phyloP scores from a whole-genome alignment of 176 grass and related monocot genomes.

The Ananas comosus region DNA sequence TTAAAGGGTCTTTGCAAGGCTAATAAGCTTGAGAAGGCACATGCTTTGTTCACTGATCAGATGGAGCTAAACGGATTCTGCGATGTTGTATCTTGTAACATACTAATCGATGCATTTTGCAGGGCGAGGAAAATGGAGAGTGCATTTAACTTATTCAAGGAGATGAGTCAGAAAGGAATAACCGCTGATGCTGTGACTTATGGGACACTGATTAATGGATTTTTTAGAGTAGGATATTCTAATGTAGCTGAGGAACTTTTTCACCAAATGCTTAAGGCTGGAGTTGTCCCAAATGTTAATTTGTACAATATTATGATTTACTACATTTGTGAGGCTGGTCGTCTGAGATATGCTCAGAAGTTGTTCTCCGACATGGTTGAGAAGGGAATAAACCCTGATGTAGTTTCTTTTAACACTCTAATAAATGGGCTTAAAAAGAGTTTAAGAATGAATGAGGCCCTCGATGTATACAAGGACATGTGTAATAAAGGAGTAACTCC shows the following conservation, averaged over 20 bases:
- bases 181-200: slow-evolving; percentile 54
- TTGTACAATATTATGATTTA: slow-evolving; percentile 63
- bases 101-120: slow-evolving; percentile 69
- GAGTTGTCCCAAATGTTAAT: slow-evolving; percentile 49
- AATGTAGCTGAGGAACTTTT: slow-evolving; percentile 55
- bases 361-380: slow-evolving; percentile 47
- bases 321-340: slow-evolving; percentile 43
- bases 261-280: slow-evolving; percentile 48
- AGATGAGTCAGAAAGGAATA: slow-evolving; percentile 69
- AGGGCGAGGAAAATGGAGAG: slow-evolving; percentile 42
- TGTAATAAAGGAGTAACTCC: slow-evolving; percentile 34
- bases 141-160: slow-evolving; percentile 55
- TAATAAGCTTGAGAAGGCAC: slow-evolving; percentile 51
- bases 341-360: slow-evolving; percentile 39
- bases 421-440: slow-evolving; percentile 33
- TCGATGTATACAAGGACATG: slow-evolving; percentile 55
- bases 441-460: slow-evolving; percentile 42
- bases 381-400: slow-evolving; percentile 35
- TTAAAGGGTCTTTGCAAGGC: slow-evolving; percentile 69
- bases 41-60: slow-evolving; percentile 49
- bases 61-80: slow-evolving; percentile 59
- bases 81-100: slow-evolving; percentile 69
- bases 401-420: slow-evolving; percentile 54
- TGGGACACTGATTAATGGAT: slow-evolving; percentile 62
- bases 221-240: slow-evolving; percentile 34